Conservation (phyloP, 1,284 basidiomycete genomes). For the Xerocomus nothofagi region DNA sequence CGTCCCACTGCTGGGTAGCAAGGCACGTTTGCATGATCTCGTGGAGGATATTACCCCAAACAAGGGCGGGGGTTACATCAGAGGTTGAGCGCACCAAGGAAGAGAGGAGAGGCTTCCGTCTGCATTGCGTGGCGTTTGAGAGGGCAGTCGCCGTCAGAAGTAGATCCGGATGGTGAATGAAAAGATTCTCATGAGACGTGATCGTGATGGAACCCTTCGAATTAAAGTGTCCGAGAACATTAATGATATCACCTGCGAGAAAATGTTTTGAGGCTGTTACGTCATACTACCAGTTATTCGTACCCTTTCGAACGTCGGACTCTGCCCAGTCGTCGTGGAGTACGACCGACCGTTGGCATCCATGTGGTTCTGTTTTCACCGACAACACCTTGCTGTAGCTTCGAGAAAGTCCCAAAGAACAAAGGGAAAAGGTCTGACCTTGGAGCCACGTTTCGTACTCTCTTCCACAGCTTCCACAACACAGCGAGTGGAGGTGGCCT, state of each 20-base stretch:
- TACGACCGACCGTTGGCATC: conserved; percentile 47
- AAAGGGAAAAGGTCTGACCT: conserved; percentile 3
- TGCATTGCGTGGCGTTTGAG: conserved; percentile 78
- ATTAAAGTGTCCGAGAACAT: conserved; percentile 67
- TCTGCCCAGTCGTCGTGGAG: conserved; percentile 68
- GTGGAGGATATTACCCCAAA: conserved; percentile 91
- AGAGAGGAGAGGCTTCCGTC: conserved; percentile 79
- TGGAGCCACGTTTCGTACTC: conserved; percentile 22
- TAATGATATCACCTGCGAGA: conserved; percentile 69
- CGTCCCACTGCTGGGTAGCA: conserved; percentile 58
- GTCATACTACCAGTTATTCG: not conserved
- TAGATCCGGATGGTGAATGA: conserved; percentile 88
- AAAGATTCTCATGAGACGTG: conserved; percentile 55
- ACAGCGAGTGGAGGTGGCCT: conserved; percentile 49
- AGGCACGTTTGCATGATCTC: conserved; percentile 85
- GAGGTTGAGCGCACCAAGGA: conserved; percentile 56
- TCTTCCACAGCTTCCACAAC: conserved; percentile 45
- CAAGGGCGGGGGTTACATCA: conserved; percentile 61
- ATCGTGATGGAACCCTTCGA: conserved; percentile 51
- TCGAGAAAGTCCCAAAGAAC: conserved; percentile 2
- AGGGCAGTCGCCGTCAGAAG: conserved; percentile 88
- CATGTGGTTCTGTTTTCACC: conserved; percentile 42
- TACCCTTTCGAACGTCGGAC: conserved; percentile 57
- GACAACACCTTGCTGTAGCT: conserved; percentile 39
- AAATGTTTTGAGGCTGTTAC: not conserved